Percentiles rank a stretch among this genome's conserved stretches.
These are phyloP conservation scores for Apiotrichum gracile DNA, from an alignment of 1,284 basidiomycete species.

Conservation along the genomic window DNA sequence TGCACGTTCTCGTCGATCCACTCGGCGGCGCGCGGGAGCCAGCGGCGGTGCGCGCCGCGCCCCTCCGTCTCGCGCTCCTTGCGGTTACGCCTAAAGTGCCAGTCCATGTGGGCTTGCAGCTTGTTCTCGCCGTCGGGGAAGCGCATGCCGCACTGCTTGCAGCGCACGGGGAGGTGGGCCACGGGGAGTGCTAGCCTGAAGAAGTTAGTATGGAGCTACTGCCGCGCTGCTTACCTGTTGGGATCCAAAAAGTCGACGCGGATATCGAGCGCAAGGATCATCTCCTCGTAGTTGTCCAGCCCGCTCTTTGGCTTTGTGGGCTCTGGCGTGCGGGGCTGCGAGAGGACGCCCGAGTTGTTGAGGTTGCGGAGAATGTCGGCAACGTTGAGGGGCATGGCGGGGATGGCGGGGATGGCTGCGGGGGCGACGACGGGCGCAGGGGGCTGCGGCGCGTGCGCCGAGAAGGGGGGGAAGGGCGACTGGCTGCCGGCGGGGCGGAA, in stretches of 20 bases:
- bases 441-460: no score
- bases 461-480: slow-evolving; percentile 13
- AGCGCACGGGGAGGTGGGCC: slow-evolving; percentile 69
- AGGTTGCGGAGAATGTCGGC: slow-evolving; percentile 39
- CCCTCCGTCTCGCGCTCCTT: slow-evolving; percentile 77
- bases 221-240: slow-evolving; percentile 54
- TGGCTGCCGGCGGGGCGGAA: neutral
- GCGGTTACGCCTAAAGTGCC: slow-evolving; percentile 93
- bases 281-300: slow-evolving; percentile 63
- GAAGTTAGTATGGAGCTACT: neutral
- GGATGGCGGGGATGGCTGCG: slow-evolving; percentile 2
- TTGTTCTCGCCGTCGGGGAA: slow-evolving; percentile 70
- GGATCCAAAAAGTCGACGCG: slow-evolving; percentile 67
- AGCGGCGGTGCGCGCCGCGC: slow-evolving; percentile 82
- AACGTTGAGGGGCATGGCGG: slow-evolving; percentile 31
- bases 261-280: slow-evolving; percentile 63
- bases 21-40: slow-evolving; percentile 81
- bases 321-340: slow-evolving; percentile 52
- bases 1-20: slow-evolving; percentile 64
- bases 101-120: slow-evolving; percentile 87
- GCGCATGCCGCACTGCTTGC: slow-evolving; percentile 88
- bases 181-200: slow-evolving; percentile 57
- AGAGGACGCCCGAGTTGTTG: slow-evolving; percentile 29
- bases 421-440: slow-evolving; percentile 8
- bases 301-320: slow-evolving; percentile 45